Evolutionary conservation across 2,329 filamentous ascomycete species (phyloP), one percentile per base, ranked within the genome.

Genomic region (Pestalotiopsis sp.): DNA sequence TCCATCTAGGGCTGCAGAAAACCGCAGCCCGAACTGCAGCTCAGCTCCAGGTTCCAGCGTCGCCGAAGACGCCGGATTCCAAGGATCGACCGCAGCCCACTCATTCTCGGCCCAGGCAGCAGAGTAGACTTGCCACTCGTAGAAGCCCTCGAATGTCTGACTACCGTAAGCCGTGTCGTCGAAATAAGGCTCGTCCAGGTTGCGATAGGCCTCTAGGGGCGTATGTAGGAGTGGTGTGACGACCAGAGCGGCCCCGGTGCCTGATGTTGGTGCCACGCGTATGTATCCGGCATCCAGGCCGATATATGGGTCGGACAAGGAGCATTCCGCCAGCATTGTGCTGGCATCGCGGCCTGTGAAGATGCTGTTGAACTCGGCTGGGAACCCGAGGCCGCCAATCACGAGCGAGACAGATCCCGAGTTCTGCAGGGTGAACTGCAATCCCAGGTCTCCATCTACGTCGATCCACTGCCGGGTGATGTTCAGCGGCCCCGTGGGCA

Each of bases 301-400:
- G n/a, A 90, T 84, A 67, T 89, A 89, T 0, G 88, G 88, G 68
- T 90, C 88, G 0, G 85, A 82, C 3, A 90, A 80, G 0, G 86
- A 86, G 74, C 88, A 90, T 31, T 82, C 80, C 0, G 79, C 76
- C 66, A 85, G 83, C 6, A 84, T 88, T 6, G 87, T 83, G 2
- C 78, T 77, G 0, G 86, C 82, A 1, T 78, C 76, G 9, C 86
- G 82, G 59, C 81, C 80, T 13, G 83, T 88, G 73, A 90, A 90
- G 72, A 90, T 89, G 75, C 85, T 90, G 78, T 90, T 90, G 79
- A 90, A 88, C 74, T 89, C 86, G 23, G 87, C 82, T 0, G 88
- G 88, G 65, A 90, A 84, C 0, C 88, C 88, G 1, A 90, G 79
- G 62, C 84, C 84, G 1, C 88, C 88, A 4, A 90, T 76, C 69